Evolutionary conservation across 768 basidiomycete species (phyloP), one percentile per base, ranked within the genome.

Genomic region (Leccinellum albellum): DNA sequence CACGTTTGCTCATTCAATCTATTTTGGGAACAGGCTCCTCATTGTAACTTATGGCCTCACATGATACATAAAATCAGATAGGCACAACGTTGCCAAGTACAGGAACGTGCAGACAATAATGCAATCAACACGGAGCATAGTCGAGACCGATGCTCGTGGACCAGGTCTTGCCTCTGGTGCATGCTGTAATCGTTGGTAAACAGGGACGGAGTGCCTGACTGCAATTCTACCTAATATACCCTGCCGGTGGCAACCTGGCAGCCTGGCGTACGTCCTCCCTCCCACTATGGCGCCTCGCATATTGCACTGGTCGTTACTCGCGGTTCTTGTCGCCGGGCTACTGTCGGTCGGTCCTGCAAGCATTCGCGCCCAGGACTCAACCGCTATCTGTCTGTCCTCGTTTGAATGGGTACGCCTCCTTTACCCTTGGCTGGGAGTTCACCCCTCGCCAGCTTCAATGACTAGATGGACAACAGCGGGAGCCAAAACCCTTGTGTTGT

Each of bases 401-500:
- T 73, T 60, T 35, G 23, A 33, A 52, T 74, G 73, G 74, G 73
- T 71, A 51, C 10, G 71, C 54, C 12, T 15, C 21, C 23, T 31
- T 20, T 10, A 32, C 23, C 29, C 13, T 20, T 42, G 40, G n/a
- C 10, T 20, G 10, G 40, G 21, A 3, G n/a, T 33, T n/a, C 49
- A 40, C 10, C 37, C 24, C 23, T 55, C 13, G 40, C 13, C 42
- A 17, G 44, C 21, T 55, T 47, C 26, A 6, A 32, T 35, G 51
- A 29, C 14, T 23, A 71, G 70, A 70, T 73, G 70, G 13, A 50
- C 49, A 84, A 84, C 55, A 79, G 79, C 23, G 72, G 74, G 50
- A 66, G 67, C 45, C 75, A 82, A 57, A 78, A 68, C n/a, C 79
- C 81, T 21, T 83, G 81, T 59, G 47, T 73, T 15, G 67, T 83